Evolutionary conservation across 2,329 filamentous ascomycete genomes (phyloP).

Genomic region (Ramularia collo-cygni): DNA sequence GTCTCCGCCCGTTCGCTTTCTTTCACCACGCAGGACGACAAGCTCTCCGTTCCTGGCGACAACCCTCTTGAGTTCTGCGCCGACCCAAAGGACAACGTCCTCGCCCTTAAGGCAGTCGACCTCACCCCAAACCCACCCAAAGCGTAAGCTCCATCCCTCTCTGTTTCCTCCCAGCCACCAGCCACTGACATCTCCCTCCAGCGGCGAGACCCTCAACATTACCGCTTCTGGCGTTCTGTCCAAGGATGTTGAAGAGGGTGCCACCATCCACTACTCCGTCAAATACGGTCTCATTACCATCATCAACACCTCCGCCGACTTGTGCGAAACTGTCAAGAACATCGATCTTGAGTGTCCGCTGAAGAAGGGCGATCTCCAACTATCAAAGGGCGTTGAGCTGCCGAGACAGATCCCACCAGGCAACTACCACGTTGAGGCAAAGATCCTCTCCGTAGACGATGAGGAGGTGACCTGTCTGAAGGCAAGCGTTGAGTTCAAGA

Average conservation of each 20-base stretch:
- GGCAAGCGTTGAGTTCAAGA: conserved; percentile 60
- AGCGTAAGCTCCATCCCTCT: conserved; percentile 52
- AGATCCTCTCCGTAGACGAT: conserved; percentile 69
- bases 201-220: conserved; percentile 72
- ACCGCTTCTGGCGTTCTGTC: conserved; percentile 68
- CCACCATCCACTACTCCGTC: conserved; percentile 75
- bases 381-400: conserved; percentile 77
- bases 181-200: conserved; percentile 33
- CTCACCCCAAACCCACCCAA: conserved; percentile 77
- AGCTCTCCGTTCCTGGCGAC: conserved; percentile 67
- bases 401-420: conserved; percentile 84
- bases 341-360: conserved; percentile 87
- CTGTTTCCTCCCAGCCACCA: conserved; percentile 2
- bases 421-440: conserved; percentile 80
- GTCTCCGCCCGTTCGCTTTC: conserved; percentile 24
- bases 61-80: conserved; percentile 78
- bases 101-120: conserved; percentile 73
- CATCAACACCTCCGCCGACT: conserved; percentile 70
- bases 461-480: conserved; percentile 80
- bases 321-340: conserved; percentile 84
- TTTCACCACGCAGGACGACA: conserved; percentile 27
- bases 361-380: conserved; percentile 62
- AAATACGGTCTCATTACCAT: conserved; percentile 93
- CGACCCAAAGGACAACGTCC: conserved; percentile 61
- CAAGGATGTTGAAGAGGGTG: conserved; percentile 66